phyloP scores from a whole-genome alignment of 2,329 filamentous ascomycete genomes.

The Cladorrhinum sp. region DNA sequence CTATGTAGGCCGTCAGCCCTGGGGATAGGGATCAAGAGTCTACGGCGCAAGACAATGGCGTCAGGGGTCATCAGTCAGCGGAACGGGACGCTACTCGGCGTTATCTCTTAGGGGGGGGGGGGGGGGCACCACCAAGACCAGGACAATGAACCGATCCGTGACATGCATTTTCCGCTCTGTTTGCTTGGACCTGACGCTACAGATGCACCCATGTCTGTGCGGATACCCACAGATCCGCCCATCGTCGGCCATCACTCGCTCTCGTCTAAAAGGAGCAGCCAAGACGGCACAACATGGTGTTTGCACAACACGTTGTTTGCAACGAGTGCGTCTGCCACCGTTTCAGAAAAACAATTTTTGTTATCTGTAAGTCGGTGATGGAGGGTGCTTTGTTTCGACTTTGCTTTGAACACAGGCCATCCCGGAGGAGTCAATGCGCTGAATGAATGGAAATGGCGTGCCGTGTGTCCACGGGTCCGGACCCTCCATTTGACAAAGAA shows the following conservation, averaged over 20 bases:
- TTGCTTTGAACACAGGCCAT: background rate
- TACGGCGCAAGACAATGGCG: background rate
- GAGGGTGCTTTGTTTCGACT: background rate
- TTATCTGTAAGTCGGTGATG: background rate
- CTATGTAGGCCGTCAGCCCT: background rate
- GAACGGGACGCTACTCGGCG: slow-evolving; percentile 3
- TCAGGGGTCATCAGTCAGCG: background rate
- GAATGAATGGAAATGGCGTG: too few species aligned
- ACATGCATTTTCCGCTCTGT: background rate
- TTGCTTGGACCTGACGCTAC: slow-evolving; percentile 8
- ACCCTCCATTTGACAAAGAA: background rate
- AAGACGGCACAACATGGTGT: background rate
- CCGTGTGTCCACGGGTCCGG: too few species aligned
- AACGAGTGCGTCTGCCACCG: background rate
- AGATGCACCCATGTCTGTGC: background rate
- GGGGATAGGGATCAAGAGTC: background rate
- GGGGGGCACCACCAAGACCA: background rate
- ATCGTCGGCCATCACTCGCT: background rate
- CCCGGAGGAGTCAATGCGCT: background rate
- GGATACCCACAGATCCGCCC: background rate
- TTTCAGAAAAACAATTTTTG: background rate
- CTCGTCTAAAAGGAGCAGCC: background rate
- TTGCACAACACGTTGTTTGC: background rate
- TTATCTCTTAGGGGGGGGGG: background rate
- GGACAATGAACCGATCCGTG: background rate